Base-by-base conservation (phyloP, 1,284 basidiomycete genomes). In the Trichosporon ovoides region DNA sequence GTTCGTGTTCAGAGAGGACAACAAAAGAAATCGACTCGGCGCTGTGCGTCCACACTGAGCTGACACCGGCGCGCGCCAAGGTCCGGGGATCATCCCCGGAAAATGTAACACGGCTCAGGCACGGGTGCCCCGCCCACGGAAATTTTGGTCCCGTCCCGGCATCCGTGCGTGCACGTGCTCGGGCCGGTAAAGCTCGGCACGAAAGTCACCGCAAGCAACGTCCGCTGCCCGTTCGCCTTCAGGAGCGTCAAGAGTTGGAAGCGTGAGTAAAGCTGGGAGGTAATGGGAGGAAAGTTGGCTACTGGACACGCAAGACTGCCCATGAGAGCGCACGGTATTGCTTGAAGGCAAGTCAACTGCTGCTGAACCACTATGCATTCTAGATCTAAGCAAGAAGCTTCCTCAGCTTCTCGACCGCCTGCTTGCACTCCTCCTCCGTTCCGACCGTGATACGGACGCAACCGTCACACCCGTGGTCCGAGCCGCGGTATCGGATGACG, bases 361-460 rank as follows among this genome's bases (percentile, higher is more conserved):
- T n/a, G n/a, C n/a, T n/a, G n/a, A n/a, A n/a, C n/a, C n/a, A n/a
- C n/a, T n/a, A 31, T 31, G 28, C 28, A 31, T 31, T 31, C 28
- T 31, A 31, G 4, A 9, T 31, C 51, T 56, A 64, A n/a, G 36
- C 62, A 52, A 79, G 62, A 9, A 73, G 62, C 58, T 70, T 62
- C 49, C 58, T 56, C 56, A 81, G 61, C 61, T 70, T 66, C 54
- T 72, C 63, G 34, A 79, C 53, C 16, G 86, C 75, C n/a, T 77
- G 74, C 60, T 66, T 73, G 66, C 89, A 92, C 80, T 98, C 96
- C 56, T 84, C 84, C 63, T 84, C 82, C 7, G 86, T 91, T 0
- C 96, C 96, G 9, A 98, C 82, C 1, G 95, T 98, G 24, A 98
- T 87, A 55, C 96, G 80, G 75, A 98, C 69, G 72, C 91, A 96